These are phyloP conservation scores for Pythium grandisporangium DNA, from an alignment of 352 stramenopile species.

Conservation along the genomic window DNA sequence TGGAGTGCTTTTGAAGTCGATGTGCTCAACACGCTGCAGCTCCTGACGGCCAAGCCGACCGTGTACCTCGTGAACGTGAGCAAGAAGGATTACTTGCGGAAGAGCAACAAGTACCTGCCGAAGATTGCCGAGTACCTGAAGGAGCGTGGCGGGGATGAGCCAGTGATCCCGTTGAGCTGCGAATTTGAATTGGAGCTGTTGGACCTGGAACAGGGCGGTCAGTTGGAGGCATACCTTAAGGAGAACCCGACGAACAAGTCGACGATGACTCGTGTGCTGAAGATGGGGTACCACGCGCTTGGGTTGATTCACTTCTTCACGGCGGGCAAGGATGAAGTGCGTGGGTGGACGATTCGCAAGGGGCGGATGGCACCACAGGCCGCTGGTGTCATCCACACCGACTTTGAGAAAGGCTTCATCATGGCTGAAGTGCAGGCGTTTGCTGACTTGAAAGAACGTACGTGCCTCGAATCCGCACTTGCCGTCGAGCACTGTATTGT, in stretches of 20 bases:
- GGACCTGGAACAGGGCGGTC: constrained; percentile 54
- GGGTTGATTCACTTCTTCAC: constrained; percentile 99
- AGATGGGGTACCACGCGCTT: constrained; percentile 95
- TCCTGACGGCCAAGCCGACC: constrained; percentile 92
- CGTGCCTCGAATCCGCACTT: too few species aligned
- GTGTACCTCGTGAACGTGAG: constrained; percentile 99
- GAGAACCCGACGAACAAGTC: constrained; percentile 84
- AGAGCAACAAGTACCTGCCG: constrained; percentile 96
- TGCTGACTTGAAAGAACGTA: constrained; percentile 86
- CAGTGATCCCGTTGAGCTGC: constrained; percentile 96
- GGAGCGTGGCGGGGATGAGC: constrained; percentile 91
- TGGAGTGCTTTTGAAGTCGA: constrained; percentile 88
- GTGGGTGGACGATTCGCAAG: constrained; percentile 98
- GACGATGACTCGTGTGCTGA: constrained; percentile 96
- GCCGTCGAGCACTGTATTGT: too few species aligned
- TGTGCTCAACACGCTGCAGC: constrained; percentile 87
- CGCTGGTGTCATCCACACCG: constrained; percentile 98
- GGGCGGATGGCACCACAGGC: constrained; percentile 95
- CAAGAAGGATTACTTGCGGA: constrained; percentile 98
- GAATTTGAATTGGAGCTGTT: constrained; percentile 97
- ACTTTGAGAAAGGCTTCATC: constrained; percentile 99
- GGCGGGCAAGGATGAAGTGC: constrained; percentile 96
- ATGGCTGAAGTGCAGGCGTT: constrained; percentile 88
- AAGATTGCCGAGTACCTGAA: constrained; percentile 98
- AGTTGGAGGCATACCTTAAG: constrained; percentile 65